These are phyloP conservation scores for Mucor velutinosus DNA, from an alignment of 371 early-diverging fungal genomes.

Conservation along the genomic window DNA sequence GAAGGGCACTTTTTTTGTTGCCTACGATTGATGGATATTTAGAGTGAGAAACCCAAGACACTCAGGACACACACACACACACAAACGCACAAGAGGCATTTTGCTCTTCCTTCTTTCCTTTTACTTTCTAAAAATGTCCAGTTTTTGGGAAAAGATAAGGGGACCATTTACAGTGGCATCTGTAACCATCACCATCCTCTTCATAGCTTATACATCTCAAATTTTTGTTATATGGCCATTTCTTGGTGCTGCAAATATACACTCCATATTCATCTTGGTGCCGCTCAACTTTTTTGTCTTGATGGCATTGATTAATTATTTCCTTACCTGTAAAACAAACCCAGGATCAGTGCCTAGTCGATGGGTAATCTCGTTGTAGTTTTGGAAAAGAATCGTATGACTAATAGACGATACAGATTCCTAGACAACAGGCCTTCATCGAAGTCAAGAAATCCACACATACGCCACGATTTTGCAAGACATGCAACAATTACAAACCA, in stretches of 20 bases:
- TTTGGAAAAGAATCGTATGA: background rate
- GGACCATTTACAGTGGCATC: slow-evolving; percentile 35
- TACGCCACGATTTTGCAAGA: slow-evolving; percentile 76
- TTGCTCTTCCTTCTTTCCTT: background rate
- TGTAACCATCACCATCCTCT: slow-evolving; percentile 30
- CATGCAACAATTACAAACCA: slow-evolving; percentile 78
- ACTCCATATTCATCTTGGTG: slow-evolving; percentile 48
- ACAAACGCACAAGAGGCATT: background rate
- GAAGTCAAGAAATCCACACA: slow-evolving; percentile 76
- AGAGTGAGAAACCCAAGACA: background rate
- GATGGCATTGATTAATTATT: slow-evolving; percentile 79
- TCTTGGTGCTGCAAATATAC: slow-evolving; percentile 23
- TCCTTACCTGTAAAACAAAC: slow-evolving; percentile 71
- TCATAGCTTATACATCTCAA: slow-evolving; percentile 45
- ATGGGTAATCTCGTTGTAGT: slow-evolving; percentile 49
- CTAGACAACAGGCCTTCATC: slow-evolving; percentile 53
- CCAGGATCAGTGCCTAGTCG: slow-evolving; percentile 82
- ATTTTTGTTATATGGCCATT: slow-evolving; percentile 45
- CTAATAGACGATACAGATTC: slow-evolving; percentile 28
- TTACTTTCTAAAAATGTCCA: background rate
- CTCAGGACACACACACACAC: background rate
- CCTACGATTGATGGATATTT: background rate
- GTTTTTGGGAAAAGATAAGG: slow-evolving; percentile 12
- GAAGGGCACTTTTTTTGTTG: slow-evolving; percentile 1
- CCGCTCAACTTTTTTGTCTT: slow-evolving; percentile 72